phyloP scores from a whole-genome alignment of 1,284 basidiomycete genomes.

The Tilletia horrida region DNA sequence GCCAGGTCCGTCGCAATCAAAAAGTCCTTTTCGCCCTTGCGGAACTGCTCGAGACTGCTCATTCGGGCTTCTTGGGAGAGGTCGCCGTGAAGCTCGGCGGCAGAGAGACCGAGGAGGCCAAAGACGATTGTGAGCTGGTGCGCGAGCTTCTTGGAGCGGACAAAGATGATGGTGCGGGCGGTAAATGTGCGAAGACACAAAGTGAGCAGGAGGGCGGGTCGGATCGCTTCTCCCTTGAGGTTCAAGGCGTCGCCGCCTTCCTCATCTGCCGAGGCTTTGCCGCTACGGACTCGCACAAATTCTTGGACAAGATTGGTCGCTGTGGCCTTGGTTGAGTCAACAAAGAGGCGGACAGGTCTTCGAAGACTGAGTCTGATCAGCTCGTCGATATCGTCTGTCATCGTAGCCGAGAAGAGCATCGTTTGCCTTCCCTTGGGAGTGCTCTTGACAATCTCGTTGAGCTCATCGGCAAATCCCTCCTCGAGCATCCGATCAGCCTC shows the following conservation, averaged over 20 bases:
- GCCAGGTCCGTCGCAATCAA: slow-evolving; percentile 94
- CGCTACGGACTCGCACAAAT: slow-evolving; percentile 60
- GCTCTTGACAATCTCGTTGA: slow-evolving; percentile 84
- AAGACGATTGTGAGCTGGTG: slow-evolving; percentile 95
- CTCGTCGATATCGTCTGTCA: slow-evolving; percentile 93
- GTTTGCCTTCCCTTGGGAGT: slow-evolving; percentile 82
- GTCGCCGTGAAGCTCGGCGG: slow-evolving; percentile 90
- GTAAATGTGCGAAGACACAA: slow-evolving; percentile 85
- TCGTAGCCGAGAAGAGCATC: slow-evolving; percentile 97
- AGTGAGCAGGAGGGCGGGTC: slow-evolving; percentile 71
- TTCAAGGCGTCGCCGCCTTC: slow-evolving; percentile 49
- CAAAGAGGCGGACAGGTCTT: slow-evolving; percentile 87
- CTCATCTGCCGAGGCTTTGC: neutral
- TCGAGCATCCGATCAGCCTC: slow-evolving; percentile 98
- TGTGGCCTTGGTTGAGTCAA: slow-evolving; percentile 85
- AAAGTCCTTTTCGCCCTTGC: slow-evolving; percentile 78
- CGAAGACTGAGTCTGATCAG: slow-evolving; percentile 86
- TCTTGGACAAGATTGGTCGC: slow-evolving; percentile 89
- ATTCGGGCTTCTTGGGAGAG: slow-evolving; percentile 91
- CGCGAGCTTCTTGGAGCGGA: slow-evolving; percentile 90
- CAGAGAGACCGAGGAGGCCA: slow-evolving; percentile 77
- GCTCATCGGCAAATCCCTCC: slow-evolving; percentile 93
- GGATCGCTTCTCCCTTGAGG: slow-evolving; percentile 64
- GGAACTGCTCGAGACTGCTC: slow-evolving; percentile 77
- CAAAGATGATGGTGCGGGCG: slow-evolving; percentile 81